Base-by-base conservation (phyloP, 176 grass and related monocot species). In the Pharus latifolius region DNA sequence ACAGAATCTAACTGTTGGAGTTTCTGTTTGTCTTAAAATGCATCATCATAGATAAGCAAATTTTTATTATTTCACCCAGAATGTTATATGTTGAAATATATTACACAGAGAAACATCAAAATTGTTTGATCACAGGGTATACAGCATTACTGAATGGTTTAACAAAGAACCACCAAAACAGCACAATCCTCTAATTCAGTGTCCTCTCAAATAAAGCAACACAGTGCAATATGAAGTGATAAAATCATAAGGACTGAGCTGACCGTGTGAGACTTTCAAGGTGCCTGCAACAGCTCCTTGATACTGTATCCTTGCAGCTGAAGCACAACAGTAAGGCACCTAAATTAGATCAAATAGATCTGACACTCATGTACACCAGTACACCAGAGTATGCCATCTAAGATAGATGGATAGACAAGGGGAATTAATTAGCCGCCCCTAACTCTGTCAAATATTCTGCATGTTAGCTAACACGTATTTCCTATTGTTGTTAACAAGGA, bases 291-390 rank as follows among this genome's bases (percentile, higher is more conserved):
- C 11, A 99, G 59, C 76, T 91, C 95, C 75, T 84, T 91, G 42
- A 99, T 83, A 80, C 88, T 76, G 49, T 91, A 99, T 50, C 95
- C 87, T 87, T 94, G 84, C 47, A 94, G 69, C 90, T 99, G 84
- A 65, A 76, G 43, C 31, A 78, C 1, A 80, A 50, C 24, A 53
- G 20, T 6, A 44, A 60, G 70, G 16, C 34, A 61, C 52, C 47
- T 70, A 31, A n/a, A 82, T 69, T 43, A 61, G 49, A 72, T 42
- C 19, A 37, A 19, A 16, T 70, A 22, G 19, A 25, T 3, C 10
- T 3, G 18, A 4, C 41, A 29, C 12, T 22, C 20, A 34, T 3
- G 31, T n/a, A n/a, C n/a, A n/a, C 14, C 15, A 44, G 4, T 32
- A 25, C 8, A 1, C 12, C 12, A 22, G 29, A 51, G 5, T 16